phyloP scores from a whole-genome alignment of 2,329 filamentous ascomycete genomes.

The Monosporascus sp. region DNA sequence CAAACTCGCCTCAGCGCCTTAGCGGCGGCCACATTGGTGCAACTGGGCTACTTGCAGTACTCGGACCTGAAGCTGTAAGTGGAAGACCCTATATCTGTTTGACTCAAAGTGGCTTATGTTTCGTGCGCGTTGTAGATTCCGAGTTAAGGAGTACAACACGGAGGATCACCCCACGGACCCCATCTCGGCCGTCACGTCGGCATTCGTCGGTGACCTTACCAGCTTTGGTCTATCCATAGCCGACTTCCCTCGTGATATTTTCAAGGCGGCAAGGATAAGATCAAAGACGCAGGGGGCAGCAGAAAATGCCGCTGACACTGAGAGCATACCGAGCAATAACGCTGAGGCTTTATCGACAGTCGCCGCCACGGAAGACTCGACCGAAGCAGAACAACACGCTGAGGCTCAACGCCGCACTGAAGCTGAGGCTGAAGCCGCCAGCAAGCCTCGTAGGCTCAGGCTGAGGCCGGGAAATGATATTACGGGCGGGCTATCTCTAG shows the following conservation, averaged over 20 bases:
- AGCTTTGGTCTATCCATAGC: conserved; percentile 78
- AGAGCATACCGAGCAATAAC: neutral
- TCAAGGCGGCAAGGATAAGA: conserved; percentile 32
- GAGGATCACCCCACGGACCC: conserved; percentile 77
- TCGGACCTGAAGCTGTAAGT: conserved; percentile 67
- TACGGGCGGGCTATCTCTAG: neutral
- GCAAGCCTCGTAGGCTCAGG: neutral
- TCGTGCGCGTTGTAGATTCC: conserved; percentile 34
- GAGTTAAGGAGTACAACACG: conserved; percentile 63
- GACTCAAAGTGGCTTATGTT: conserved; percentile 5
- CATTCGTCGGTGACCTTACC: conserved; percentile 76
- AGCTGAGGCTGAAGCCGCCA: neutral
- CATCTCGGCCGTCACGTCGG: conserved; percentile 69
- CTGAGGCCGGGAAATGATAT: neutral
- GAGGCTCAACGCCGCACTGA: neutral
- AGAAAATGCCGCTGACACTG: conserved; percentile 8
- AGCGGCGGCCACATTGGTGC: conserved; percentile 64
- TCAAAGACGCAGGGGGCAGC: conserved; percentile 12
- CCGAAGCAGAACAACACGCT: neutral
- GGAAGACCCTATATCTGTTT: neutral
- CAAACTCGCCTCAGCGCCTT: conserved; percentile 65
- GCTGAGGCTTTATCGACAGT: neutral
- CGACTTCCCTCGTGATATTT: conserved; percentile 59
- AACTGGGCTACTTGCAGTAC: conserved; percentile 59
- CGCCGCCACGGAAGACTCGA: neutral